These are phyloP conservation scores for Starmerella bombicola DNA, from an alignment of 805 yeast species.

Conservation along the genomic window DNA sequence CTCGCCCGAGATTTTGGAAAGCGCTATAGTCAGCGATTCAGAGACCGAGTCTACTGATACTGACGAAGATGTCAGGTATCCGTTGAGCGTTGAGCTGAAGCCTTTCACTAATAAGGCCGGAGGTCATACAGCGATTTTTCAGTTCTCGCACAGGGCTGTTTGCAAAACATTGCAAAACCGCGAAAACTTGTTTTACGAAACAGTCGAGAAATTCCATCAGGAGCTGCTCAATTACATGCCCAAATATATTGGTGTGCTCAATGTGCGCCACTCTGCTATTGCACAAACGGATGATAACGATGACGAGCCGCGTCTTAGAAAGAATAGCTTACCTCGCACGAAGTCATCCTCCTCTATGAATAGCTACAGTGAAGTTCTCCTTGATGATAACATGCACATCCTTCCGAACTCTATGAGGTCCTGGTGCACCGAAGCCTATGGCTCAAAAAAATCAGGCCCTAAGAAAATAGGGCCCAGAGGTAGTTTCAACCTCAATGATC, in stretches of 20 bases:
- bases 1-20: neutral
- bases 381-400: slow-evolving; percentile 85
- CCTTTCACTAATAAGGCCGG: slow-evolving; percentile 94
- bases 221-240: slow-evolving; percentile 82
- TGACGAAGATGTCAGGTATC: slow-evolving; percentile 24
- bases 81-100: slow-evolving; percentile 69
- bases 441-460: neutral
- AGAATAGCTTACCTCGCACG: slow-evolving; percentile 2
- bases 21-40: slow-evolving; percentile 2
- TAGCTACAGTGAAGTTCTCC: slow-evolving; percentile 49
- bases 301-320: neutral
- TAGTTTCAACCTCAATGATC: slow-evolving; percentile 21
- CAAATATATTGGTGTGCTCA: slow-evolving; percentile 81
- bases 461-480: slow-evolving; percentile 17
- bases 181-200: slow-evolving; percentile 86
- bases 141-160: slow-evolving; percentile 81
- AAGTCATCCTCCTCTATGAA: slow-evolving; percentile 33
- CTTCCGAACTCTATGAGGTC: slow-evolving; percentile 57
- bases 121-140: slow-evolving; percentile 93
- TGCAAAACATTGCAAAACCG: slow-evolving; percentile 86
- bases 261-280: slow-evolving; percentile 59
- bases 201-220: slow-evolving; percentile 64
- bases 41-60: slow-evolving; percentile 16
- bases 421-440: slow-evolving; percentile 7
- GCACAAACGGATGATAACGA: neutral